These are phyloP conservation scores for Rhynchospora breviuscula DNA, from an alignment of 176 grass and related monocot genomes.

Conservation along the genomic window DNA sequence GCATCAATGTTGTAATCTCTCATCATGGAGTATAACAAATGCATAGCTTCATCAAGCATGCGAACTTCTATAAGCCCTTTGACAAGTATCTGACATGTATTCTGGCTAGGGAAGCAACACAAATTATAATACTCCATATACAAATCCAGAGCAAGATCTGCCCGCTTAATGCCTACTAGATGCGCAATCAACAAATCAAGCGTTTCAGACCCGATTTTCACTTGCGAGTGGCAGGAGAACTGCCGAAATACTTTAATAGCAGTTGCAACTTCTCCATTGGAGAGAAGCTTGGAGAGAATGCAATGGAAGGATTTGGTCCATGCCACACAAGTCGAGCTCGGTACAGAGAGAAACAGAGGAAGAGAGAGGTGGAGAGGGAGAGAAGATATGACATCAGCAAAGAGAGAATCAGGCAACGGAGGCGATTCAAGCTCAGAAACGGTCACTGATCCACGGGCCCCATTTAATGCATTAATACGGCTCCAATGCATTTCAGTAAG, in stretches of 20 bases:
- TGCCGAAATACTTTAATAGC: conserved; percentile 39
- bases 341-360: conserved; percentile 45
- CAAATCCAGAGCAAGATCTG: conserved; percentile 52
- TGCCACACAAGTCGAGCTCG: conserved; percentile 39
- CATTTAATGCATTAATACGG: neutral
- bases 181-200: conserved; percentile 41
- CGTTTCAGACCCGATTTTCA: conserved; percentile 33
- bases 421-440: neutral
- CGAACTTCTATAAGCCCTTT: conserved; percentile 49
- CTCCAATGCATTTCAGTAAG: neutral
- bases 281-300: conserved; percentile 46
- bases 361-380: conserved; percentile 21
- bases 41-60: conserved; percentile 67
- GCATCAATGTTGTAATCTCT: conserved; percentile 55
- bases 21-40: conserved; percentile 74
- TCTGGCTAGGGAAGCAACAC: conserved; percentile 41
- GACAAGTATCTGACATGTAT: conserved; percentile 48
- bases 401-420: conserved; percentile 43
- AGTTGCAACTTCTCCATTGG: conserved; percentile 25
- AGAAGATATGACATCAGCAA: conserved; percentile 40
- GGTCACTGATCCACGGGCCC: neutral
- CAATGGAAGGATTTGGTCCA: conserved; percentile 74
- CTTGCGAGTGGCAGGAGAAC: conserved; percentile 33
- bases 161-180: conserved; percentile 23
- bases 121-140: conserved; percentile 50